phyloP scores from a whole-genome alignment of 352 stramenopile species.

The Phytophthora macrochlamydospora region DNA sequence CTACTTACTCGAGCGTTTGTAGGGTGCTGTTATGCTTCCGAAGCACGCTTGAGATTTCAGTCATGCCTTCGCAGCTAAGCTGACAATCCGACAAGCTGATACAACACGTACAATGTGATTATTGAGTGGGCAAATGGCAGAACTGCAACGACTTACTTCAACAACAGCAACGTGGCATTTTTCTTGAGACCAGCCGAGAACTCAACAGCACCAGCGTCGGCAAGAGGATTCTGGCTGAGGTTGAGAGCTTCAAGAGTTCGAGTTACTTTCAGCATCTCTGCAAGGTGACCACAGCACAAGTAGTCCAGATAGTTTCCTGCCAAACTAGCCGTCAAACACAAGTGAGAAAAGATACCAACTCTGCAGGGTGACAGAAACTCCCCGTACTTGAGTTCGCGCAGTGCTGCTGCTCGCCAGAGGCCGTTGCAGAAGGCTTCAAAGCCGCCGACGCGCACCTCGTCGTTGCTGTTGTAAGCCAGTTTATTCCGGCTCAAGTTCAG shows the following conservation, averaged over 20 bases:
- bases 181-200: slow-evolving; percentile 56
- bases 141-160: slow-evolving; percentile 42
- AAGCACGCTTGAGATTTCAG: slow-evolving; percentile 32
- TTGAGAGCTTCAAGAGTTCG: slow-evolving; percentile 39
- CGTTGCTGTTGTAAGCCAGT: slow-evolving; percentile 56
- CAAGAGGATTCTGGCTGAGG: slow-evolving; percentile 53
- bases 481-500: slow-evolving; percentile 59
- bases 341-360: too few relatives aligned
- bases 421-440: slow-evolving; percentile 62
- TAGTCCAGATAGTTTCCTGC: slow-evolving; percentile 67
- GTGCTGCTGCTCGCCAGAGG: slow-evolving; percentile 49
- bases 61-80: slow-evolving; percentile 51
- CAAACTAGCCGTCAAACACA: slow-evolving; percentile 31
- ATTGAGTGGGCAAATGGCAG: neutral
- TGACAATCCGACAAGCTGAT: slow-evolving; percentile 46
- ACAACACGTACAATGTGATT: neutral
- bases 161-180: slow-evolving; percentile 46
- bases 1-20: slow-evolving; percentile 37
- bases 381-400: slow-evolving; percentile 43
- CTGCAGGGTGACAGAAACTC: neutral
- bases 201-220: slow-evolving; percentile 48
- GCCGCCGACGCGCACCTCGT: slow-evolving; percentile 52
- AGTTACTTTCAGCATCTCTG: slow-evolving; percentile 69
- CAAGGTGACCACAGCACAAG: slow-evolving; percentile 39
- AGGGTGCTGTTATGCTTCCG: slow-evolving; percentile 60